These are phyloP conservation scores for Pisolithus marmoratus DNA, from an alignment of 768 basidiomycete genomes.

Conservation along the genomic window DNA sequence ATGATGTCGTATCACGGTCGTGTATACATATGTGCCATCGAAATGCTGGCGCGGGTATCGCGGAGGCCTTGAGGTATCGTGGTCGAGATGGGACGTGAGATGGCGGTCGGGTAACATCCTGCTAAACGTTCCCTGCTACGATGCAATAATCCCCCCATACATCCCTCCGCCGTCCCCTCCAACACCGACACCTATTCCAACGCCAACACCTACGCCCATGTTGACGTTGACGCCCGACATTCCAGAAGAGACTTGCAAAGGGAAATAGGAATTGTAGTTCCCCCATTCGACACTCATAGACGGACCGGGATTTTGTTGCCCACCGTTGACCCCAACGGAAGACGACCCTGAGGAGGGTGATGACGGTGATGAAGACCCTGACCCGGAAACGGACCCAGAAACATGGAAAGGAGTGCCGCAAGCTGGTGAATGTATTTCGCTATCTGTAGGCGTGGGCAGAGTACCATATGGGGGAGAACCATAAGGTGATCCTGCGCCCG, in stretches of 20 bases:
- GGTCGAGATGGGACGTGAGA: no score
- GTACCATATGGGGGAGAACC: slow-evolving; percentile 41
- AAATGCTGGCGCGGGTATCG: no score
- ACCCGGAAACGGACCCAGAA: not conserved
- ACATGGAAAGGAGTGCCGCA: slow-evolving; percentile 34
- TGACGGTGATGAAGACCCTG: not conserved
- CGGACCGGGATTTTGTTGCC: no score
- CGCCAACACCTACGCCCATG: not conserved
- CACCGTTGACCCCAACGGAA: slow-evolving; percentile 16
- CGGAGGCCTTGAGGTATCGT: no score
- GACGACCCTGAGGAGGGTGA: slow-evolving; percentile 19
- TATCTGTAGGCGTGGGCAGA: slow-evolving; percentile 54
- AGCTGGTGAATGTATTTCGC: slow-evolving; percentile 46
- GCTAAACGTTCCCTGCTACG: not conserved
- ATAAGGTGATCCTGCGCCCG: not conserved
- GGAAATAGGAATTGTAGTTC: slow-evolving; percentile 63
- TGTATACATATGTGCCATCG: no score
- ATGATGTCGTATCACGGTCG: no score
- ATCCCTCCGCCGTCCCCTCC: slow-evolving; percentile 24
- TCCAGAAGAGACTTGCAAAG: slow-evolving; percentile 30
- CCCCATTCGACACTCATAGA: slow-evolving; percentile 27
- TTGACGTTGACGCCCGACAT: not conserved
- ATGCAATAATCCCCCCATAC: slow-evolving; percentile 51
- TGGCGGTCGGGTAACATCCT: no score
- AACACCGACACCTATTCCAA: slow-evolving; percentile 1